phyloP scores from a whole-genome alignment of 2,329 filamentous ascomycete genomes.

The Pestalotiopsis sp. region DNA sequence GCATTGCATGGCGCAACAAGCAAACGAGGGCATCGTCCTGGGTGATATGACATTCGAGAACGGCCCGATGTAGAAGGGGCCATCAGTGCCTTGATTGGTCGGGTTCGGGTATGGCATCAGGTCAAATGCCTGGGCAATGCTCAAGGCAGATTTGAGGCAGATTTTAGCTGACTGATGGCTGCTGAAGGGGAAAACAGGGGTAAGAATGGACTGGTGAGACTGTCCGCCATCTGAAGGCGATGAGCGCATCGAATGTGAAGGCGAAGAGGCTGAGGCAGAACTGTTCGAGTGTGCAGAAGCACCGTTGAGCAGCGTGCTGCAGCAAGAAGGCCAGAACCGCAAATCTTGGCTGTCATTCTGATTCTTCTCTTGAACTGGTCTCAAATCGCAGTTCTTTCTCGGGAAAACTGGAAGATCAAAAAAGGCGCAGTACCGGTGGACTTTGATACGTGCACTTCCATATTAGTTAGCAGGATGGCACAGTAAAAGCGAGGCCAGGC shows the following conservation, averaged over 20 bases:
- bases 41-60: conserved; percentile 41
- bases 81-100: conserved; percentile 35
- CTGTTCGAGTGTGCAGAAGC: conserved; percentile 24
- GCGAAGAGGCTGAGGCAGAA: conserved; percentile 30
- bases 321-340: conserved; percentile 38
- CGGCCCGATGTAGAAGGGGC: conserved; percentile 37
- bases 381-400: conserved; percentile 52
- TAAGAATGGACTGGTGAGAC: conserved; percentile 16
- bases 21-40: conserved; percentile 48
- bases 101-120: conserved; percentile 49
- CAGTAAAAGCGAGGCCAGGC: not conserved
- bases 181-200: conserved; percentile 43
- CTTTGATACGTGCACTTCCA: conserved; percentile 50
- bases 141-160: conserved; percentile 51
- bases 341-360: conserved; percentile 29
- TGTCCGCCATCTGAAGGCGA: conserved; percentile 22
- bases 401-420: conserved; percentile 52
- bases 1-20: conserved; percentile 50
- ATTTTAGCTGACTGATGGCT: conserved; percentile 51
- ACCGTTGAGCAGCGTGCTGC: conserved; percentile 31
- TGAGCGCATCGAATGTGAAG: conserved; percentile 31
- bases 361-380: conserved; percentile 28
- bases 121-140: conserved; percentile 49
- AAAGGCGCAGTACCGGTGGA: conserved; percentile 56
- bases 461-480: not conserved